Conservation (phyloP, 1,284 basidiomycete species). For the Inonotus hispidus region DNA sequence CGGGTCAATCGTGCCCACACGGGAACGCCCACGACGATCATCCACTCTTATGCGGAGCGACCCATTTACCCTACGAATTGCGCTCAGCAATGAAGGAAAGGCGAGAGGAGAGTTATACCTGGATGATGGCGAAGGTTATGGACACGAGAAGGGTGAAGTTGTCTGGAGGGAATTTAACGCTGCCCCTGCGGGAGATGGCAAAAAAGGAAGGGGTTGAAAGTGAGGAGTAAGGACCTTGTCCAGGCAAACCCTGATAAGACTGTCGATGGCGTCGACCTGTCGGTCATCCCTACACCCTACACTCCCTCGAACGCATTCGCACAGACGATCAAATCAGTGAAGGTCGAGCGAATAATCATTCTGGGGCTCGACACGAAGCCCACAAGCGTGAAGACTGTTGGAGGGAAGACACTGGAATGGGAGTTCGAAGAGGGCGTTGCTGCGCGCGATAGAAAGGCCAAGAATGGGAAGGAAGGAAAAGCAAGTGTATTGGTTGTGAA, state of each 20-base stretch:
- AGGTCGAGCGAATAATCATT: slow-evolving; percentile 77
- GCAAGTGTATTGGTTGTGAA: slow-evolving; percentile 70
- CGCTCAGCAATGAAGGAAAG: slow-evolving; percentile 58
- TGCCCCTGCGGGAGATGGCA: slow-evolving; percentile 27
- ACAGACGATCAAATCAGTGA: slow-evolving; percentile 46
- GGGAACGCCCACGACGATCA: slow-evolving; percentile 82
- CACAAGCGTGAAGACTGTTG: slow-evolving; percentile 50
- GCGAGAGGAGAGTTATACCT: slow-evolving; percentile 89
- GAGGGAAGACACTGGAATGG: slow-evolving; percentile 51
- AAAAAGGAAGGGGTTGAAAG: slow-evolving; percentile 34
- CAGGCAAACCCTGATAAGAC: slow-evolving; percentile 38
- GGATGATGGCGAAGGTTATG: slow-evolving; percentile 81
- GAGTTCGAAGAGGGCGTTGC: slow-evolving; percentile 47
- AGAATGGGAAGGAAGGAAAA: slow-evolving; percentile 41
- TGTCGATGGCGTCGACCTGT: slow-evolving; percentile 41
- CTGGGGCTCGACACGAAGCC: slow-evolving; percentile 69
- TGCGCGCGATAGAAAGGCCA: slow-evolving; percentile 34
- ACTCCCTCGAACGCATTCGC: slow-evolving; percentile 63
- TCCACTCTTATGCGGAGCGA: slow-evolving; percentile 87
- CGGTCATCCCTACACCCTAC: slow-evolving; percentile 35
- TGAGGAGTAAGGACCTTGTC: slow-evolving; percentile 55
- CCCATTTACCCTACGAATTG: slow-evolving; percentile 89
- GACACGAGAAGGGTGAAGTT: slow-evolving; percentile 73
- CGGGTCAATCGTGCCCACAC: slow-evolving; percentile 85
- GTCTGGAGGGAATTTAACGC: slow-evolving; percentile 79